Evolutionary conservation across 495 filamentous ascomycete species (phyloP), one percentile per base, ranked within the genome.

Genomic region (Rusavskia elegans): DNA sequence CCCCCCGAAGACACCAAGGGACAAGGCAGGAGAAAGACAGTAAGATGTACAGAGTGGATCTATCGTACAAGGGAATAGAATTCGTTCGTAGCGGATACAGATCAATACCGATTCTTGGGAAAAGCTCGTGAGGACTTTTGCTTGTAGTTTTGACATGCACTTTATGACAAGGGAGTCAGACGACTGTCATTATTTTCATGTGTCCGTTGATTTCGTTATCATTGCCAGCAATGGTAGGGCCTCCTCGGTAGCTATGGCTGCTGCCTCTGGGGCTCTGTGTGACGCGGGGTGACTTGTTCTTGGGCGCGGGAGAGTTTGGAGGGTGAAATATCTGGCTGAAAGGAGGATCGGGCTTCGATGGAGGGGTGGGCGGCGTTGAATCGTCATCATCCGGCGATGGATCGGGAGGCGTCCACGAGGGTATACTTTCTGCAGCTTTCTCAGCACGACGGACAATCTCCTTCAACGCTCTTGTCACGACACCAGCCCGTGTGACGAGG

Each of bases 401-500:
- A 53, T 77, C 70, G 53, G 69, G 69, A 19, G 64, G 35, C 56
- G 65, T 52, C 69, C 77, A 44, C 64, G 79, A 23, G 2, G 39
- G 19, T 6, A 84, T 78, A 55, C 74, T 85, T 38, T 80, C 72
- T 17, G 82, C 70, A 17, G 82, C 72, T 39, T 82, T 80, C 61
- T 94, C 88, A 40, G 84, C 86, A 59, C 81, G 81, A 49, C 87
- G 84, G 55, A 92, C 78, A 13, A 85, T 71, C 51, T 89, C 85
- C 44, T 84, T 83, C 46, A 89, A 66, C 5, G 77, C 75, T 54
- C 85, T 79, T 10, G 77, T 84, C 21, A 95, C 75, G 13, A 81
- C 81, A 30, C 81, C 82, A 2, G 89, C 88, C 38, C 89, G 83
- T 53, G 85, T 80, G 17, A 96, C 89, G 45, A 96, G 72, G 63